Percentiles rank a stretch among this genome's conserved stretches.
Evolutionary conservation across 2,329 filamentous ascomycete genomes (phyloP).

Genomic region (Tolypocladium inflatum): DNA sequence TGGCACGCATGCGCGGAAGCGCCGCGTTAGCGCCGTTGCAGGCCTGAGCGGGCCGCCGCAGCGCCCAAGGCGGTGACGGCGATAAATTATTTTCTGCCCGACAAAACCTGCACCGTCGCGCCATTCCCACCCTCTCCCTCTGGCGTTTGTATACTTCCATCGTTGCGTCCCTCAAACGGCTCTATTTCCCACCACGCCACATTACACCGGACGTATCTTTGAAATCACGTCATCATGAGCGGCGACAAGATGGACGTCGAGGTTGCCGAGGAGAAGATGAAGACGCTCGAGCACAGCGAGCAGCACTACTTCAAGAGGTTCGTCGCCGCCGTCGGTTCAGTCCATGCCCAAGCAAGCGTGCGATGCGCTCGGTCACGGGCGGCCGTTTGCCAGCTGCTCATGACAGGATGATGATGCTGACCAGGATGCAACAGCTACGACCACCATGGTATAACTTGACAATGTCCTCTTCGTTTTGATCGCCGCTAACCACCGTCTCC

Average conservation of each 20-base stretch:
- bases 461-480: conserved; percentile 17
- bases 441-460: conserved; percentile 66
- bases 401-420: conserved; percentile 21
- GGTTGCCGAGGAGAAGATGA: conserved; percentile 52
- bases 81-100: conserved; percentile 20
- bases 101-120: conserved; percentile 10
- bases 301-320: conserved; percentile 99
- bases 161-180: background rate
- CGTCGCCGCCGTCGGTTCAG: conserved; percentile 7
- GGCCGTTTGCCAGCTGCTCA: background rate
- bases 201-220: background rate
- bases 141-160: background rate
- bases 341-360: background rate
- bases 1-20: background rate
- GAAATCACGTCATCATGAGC: conserved; percentile 27
- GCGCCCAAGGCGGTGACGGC: conserved; percentile 15
- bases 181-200: background rate
- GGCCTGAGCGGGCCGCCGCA: background rate
- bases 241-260: conserved; percentile 49
- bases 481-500: background rate
- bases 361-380: background rate
- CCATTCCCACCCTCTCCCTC: background rate
- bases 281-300: conserved; percentile 82
- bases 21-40: background rate
- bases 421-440: conserved; percentile 63